phyloP scores from a whole-genome alignment of 2,329 filamentous ascomycete genomes.

The Xylaria multiplex region DNA sequence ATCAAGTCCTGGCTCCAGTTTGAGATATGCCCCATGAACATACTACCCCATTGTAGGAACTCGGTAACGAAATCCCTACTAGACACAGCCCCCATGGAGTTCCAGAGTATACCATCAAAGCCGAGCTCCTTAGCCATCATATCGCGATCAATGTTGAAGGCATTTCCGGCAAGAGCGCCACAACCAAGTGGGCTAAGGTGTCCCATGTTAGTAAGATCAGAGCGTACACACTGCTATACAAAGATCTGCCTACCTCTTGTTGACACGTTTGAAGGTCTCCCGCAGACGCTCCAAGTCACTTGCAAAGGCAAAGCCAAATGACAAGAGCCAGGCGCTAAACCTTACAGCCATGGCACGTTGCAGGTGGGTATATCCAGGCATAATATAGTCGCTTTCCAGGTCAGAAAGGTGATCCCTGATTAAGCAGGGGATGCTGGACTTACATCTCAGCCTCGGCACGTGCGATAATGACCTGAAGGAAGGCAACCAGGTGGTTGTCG shows the following conservation, averaged over 20 bases:
- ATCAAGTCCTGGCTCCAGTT: too few species aligned
- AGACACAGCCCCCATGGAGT: slow-evolving; percentile 77
- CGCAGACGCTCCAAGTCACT: slow-evolving; percentile 67
- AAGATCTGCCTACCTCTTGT: slow-evolving; percentile 46
- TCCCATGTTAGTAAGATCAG: too few species aligned
- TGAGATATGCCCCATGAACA: too few species aligned
- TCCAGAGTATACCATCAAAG: slow-evolving; percentile 73
- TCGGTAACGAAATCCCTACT: slow-evolving; percentile 87
- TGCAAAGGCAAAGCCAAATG: too few species aligned
- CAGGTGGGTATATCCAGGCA: slow-evolving; percentile 90
- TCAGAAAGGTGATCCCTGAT: too few species aligned
- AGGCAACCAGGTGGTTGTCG: slow-evolving; percentile 72
- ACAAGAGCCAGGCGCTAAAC: too few species aligned
- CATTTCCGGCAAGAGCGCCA: slow-evolving; percentile 79
- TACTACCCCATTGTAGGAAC: slow-evolving; percentile 59
- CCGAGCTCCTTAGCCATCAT: slow-evolving; percentile 78
- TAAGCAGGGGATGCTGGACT: not conserved
- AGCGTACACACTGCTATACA: too few species aligned
- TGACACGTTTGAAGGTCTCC: slow-evolving; percentile 73
- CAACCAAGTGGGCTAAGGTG: slow-evolving; percentile 72
- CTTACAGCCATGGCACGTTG: slow-evolving; percentile 77
- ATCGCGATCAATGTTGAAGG: slow-evolving; percentile 77
- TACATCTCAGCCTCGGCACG: slow-evolving; percentile 52
- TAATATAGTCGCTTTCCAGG: slow-evolving; percentile 73
- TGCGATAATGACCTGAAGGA: slow-evolving; percentile 74